phyloP scores from a whole-genome alignment of 2,329 filamentous ascomycete genomes.

The Pyrenophora tritici-repentis region DNA sequence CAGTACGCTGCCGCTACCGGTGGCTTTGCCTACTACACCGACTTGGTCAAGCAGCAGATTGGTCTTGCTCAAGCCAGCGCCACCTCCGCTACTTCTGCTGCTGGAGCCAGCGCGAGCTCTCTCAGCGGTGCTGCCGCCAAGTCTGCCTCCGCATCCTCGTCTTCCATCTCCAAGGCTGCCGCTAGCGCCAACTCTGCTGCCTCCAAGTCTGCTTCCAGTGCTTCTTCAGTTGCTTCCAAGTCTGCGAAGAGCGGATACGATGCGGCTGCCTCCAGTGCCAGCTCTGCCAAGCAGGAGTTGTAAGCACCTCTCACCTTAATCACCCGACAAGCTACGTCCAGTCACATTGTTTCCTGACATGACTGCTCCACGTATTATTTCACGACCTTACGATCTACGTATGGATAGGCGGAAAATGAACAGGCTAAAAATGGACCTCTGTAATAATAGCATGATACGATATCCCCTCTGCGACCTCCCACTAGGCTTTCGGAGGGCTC shows the following conservation, averaged over 20 bases:
- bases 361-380: slow-evolving; percentile 22
- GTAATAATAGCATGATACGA: slow-evolving; percentile 34
- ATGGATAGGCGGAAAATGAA: slow-evolving; percentile 23
- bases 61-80: slow-evolving; percentile 59
- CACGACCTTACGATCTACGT: slow-evolving; percentile 30
- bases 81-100: slow-evolving; percentile 70
- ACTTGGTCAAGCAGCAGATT: slow-evolving; percentile 53
- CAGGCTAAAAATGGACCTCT: slow-evolving; percentile 16
- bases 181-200: slow-evolving; percentile 40
- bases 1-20: slow-evolving; percentile 59
- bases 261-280: slow-evolving; percentile 40
- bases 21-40: slow-evolving; percentile 45
- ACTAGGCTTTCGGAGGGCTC: slow-evolving; percentile 24
- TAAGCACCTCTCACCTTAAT: slow-evolving; percentile 30
- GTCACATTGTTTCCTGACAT: slow-evolving; percentile 3
- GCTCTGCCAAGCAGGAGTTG: slow-evolving; percentile 52
- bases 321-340: slow-evolving; percentile 20
- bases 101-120: slow-evolving; percentile 34
- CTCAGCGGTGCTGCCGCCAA: slow-evolving; percentile 28
- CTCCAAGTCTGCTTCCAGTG: slow-evolving; percentile 40
- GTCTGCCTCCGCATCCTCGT: slow-evolving; percentile 43
- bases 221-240: slow-evolving; percentile 42
- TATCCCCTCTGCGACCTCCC: slow-evolving; percentile 27
- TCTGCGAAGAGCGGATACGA: slow-evolving; percentile 40
- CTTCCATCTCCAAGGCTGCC: slow-evolving; percentile 39